Percentiles rank a stretch among this genome's conserved stretches.
These are phyloP conservation scores for Solanum chmielewskii DNA, from an alignment of 257 asterid genomes.

Conservation along the genomic window DNA sequence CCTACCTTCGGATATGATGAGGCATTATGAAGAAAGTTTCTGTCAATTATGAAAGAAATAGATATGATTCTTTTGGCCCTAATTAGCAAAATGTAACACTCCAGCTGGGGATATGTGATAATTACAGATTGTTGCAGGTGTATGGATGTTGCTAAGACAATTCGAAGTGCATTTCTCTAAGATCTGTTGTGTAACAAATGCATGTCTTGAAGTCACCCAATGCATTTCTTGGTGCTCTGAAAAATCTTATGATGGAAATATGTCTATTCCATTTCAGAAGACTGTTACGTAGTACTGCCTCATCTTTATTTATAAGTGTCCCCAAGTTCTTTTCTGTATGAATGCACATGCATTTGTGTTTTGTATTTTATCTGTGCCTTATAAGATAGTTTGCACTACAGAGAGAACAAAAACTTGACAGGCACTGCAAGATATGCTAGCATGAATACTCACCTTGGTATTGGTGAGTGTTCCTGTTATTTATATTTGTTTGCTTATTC, in stretches of 20 bases:
- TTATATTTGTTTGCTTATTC: neutral
- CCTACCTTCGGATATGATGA: neutral
- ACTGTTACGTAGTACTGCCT: neutral
- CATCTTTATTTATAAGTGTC: neutral
- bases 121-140: neutral
- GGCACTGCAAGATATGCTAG: conserved; percentile 99
- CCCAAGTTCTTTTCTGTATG: neutral
- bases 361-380: neutral
- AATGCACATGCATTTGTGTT: neutral
- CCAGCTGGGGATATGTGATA: neutral
- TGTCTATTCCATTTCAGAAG: neutral
- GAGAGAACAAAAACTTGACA: conserved; percentile 96
- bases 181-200: neutral
- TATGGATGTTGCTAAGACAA: neutral
- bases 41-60: neutral
- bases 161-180: neutral
- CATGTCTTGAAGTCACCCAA: neutral
- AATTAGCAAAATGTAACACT: neutral
- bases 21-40: neutral
- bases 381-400: conserved; percentile 13
- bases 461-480: conserved; percentile 41
- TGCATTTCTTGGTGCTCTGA: neutral
- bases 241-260: neutral
- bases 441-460: conserved; percentile 97
- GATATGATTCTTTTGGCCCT: neutral